A percentile compares a stretch with the other conserved stretches of the same genome.
Evolutionary conservation across 2,329 filamentous ascomycete species (phyloP).

Genomic region (Penicillium sp.): DNA sequence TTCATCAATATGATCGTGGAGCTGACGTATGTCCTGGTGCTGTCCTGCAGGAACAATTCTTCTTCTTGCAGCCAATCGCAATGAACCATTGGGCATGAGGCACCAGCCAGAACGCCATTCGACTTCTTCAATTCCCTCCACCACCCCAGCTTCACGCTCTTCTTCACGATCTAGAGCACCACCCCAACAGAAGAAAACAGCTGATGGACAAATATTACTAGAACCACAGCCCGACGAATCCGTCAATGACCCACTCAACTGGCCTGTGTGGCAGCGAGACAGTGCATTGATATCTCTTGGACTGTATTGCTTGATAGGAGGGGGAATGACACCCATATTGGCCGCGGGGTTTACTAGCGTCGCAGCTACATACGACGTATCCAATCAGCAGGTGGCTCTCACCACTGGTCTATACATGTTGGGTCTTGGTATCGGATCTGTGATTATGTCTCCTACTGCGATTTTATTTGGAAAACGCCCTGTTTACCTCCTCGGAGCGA

Average conservation of each 20-base stretch:
- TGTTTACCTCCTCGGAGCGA: conserved; percentile 72
- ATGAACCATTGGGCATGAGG: conserved; percentile 59
- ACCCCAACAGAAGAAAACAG: conserved; percentile 64
- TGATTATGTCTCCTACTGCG: conserved; percentile 82
- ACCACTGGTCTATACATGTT: conserved; percentile 94
- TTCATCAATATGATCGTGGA: not conserved
- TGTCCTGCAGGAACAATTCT: conserved; percentile 54
- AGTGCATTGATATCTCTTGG: conserved; percentile 74
- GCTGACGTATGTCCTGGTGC: conserved; percentile 1
- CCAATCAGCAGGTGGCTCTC: conserved; percentile 68
- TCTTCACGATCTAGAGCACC: conserved; percentile 32
- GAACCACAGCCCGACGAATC: conserved; percentile 91
- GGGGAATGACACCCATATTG: conserved; percentile 84
- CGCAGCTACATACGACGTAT: conserved; percentile 61
- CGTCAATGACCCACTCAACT: conserved; percentile 86
- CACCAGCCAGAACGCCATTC: conserved; percentile 60
- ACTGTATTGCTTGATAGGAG: conserved; percentile 88
- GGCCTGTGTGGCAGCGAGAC: conserved; percentile 78
- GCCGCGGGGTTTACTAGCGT: conserved; percentile 87
- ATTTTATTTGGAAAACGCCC: conserved; percentile 88
- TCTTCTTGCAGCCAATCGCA: conserved; percentile 56
- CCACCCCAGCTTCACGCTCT: conserved; percentile 39
- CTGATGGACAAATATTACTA: conserved; percentile 77
- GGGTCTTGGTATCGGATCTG: conserved; percentile 78
- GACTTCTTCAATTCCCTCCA: conserved; percentile 51